Conservation (phyloP, 2,329 filamentous ascomycete genomes). For the Colletotrichum cereale region DNA sequence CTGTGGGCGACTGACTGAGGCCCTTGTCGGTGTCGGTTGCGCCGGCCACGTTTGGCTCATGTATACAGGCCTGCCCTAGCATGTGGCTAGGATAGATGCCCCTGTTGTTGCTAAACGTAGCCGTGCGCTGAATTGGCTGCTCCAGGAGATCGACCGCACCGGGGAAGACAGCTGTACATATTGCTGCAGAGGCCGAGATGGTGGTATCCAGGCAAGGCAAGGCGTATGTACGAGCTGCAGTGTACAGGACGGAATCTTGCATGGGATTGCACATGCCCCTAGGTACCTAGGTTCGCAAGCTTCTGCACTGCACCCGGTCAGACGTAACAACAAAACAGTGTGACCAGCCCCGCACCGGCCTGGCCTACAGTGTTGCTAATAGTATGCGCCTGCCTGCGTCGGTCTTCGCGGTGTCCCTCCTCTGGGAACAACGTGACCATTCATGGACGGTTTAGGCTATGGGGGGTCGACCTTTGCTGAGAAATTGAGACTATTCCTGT, state of each 20-base stretch:
- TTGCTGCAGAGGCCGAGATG: slow-evolving; percentile 20
- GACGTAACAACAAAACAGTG: slow-evolving; percentile 25
- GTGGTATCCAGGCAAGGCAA: slow-evolving; percentile 12
- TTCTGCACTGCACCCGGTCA: slow-evolving; percentile 21
- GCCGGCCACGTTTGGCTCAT: background rate
- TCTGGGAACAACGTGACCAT: background rate
- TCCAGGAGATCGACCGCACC: background rate
- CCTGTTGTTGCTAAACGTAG: background rate
- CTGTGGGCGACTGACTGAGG: background rate
- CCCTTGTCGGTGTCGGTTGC: background rate
- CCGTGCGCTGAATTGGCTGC: background rate
- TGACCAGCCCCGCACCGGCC: slow-evolving; percentile 20
- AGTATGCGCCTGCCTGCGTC: slow-evolving; percentile 17
- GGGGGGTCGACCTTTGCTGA: background rate
- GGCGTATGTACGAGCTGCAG: slow-evolving; percentile 24
- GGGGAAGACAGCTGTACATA: background rate
- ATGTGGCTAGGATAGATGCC: background rate
- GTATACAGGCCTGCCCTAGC: background rate
- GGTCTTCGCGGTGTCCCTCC: slow-evolving; percentile 10
- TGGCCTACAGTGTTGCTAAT: background rate
- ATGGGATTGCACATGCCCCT: slow-evolving; percentile 33
- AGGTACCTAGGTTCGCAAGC: slow-evolving; percentile 13
- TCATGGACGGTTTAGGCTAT: slow-evolving; percentile 2
- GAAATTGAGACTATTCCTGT: slow-evolving; percentile 7
- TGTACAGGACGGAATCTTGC: slow-evolving; percentile 40